Conservation (phyloP, 106 monocot species). For the Apostasia shenzhenica region DNA sequence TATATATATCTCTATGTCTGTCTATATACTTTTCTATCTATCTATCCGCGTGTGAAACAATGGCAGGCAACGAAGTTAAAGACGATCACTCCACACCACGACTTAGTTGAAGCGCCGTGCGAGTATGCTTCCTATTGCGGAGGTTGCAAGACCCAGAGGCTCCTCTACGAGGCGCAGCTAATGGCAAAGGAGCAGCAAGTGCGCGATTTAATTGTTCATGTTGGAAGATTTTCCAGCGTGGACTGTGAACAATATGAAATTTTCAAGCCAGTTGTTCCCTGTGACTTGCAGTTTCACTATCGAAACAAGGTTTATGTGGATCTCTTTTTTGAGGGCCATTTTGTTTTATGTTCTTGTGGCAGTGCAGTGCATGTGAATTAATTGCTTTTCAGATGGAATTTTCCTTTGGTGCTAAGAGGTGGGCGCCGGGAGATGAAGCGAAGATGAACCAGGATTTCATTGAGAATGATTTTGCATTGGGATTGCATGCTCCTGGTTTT, state of each 20-base stretch:
- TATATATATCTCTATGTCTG: no score
- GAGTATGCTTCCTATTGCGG: slow-evolving; percentile 66
- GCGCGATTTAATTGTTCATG: slow-evolving; percentile 56
- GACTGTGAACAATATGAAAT: slow-evolving; percentile 31
- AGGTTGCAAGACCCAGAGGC: slow-evolving; percentile 88
- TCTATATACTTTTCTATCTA: background rate
- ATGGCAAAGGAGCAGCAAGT: slow-evolving; percentile 81
- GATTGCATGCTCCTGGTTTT: slow-evolving; percentile 89
- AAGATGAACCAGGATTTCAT: slow-evolving; percentile 5
- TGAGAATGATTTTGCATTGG: slow-evolving; percentile 48
- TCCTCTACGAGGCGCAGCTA: slow-evolving; percentile 76
- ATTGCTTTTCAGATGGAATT: slow-evolving; percentile 77
- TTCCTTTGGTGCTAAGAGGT: slow-evolving; percentile 74
- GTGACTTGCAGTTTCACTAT: slow-evolving; percentile 66
- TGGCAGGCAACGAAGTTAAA: slow-evolving; percentile 70
- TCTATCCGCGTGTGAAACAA: background rate
- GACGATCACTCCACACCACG: slow-evolving; percentile 60
- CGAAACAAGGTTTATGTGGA: slow-evolving; percentile 66
- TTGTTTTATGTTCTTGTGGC: background rate
- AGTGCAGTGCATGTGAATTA: slow-evolving; percentile 1
- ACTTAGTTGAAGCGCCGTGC: slow-evolving; percentile 78
- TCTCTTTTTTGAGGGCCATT: background rate
- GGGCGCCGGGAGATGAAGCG: slow-evolving; percentile 42
- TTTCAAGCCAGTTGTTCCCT: slow-evolving; percentile 70
- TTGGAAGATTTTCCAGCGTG: slow-evolving; percentile 59